Evolutionary conservation across 78 protist species (phyloP).

Genomic region (Dictyostelium firmibasis): DNA sequence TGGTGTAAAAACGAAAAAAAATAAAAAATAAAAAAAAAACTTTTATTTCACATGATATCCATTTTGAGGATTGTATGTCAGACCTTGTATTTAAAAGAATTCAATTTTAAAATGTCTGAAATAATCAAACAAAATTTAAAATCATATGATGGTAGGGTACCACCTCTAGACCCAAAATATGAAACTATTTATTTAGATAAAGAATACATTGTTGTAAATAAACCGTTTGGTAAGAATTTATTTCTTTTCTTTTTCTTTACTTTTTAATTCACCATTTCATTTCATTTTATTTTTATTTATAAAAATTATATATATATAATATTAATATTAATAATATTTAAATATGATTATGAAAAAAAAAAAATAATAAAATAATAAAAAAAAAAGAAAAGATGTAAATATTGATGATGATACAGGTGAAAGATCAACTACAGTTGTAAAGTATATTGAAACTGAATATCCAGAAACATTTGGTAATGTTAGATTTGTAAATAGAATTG

Average conservation of each 20-base stretch:
- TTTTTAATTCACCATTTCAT: too few species aligned
- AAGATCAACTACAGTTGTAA: constrained; percentile 14
- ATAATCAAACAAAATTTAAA: neutral
- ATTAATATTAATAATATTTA: neutral
- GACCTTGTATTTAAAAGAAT: too few species aligned
- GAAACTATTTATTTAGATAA: constrained; percentile 2
- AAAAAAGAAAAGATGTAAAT: constrained; percentile 32
- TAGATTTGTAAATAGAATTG: constrained; percentile 62
- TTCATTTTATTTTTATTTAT: neutral
- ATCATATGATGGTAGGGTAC: constrained; percentile 20
- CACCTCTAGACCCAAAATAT: constrained; percentile 28
- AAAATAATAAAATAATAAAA: neutral
- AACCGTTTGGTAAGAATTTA: constrained; percentile 47
- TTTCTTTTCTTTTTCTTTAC: too few species aligned
- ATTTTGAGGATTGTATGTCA: too few species aligned
- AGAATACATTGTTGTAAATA: constrained; percentile 17
- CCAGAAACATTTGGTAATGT: constrained; percentile 1
- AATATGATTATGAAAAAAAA: too few species aligned
- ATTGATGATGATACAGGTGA: constrained; percentile 43
- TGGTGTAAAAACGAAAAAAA: too few species aligned
- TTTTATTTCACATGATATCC: too few species aligned
- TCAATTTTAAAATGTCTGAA: neutral
- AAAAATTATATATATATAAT: too few species aligned
- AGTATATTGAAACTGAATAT: neutral
- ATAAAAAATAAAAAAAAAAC: too few species aligned